phyloP scores from a whole-genome alignment of 2,329 filamentous ascomycete species.

The Ascochyta viciae-villosae region DNA sequence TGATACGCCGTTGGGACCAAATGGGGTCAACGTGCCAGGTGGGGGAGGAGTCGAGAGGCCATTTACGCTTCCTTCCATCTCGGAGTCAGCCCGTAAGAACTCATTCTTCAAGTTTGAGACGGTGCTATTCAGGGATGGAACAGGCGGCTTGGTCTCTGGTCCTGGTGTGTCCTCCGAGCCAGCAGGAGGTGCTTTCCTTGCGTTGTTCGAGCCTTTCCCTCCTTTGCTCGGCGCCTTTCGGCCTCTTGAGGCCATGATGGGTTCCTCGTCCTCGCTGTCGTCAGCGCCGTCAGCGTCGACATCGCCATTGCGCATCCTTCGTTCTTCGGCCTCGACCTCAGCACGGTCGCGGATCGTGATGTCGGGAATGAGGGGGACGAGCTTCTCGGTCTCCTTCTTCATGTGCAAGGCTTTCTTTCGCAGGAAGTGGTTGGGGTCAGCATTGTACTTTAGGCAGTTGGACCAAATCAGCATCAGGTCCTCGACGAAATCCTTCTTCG shows the following conservation, averaged over 20 bases:
- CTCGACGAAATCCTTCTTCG: constrained; percentile 89
- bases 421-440: constrained; percentile 83
- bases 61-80: constrained; percentile 80
- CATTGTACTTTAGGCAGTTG: constrained; percentile 96
- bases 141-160: constrained; percentile 74
- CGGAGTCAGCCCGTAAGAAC: constrained; percentile 71
- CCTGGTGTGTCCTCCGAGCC: constrained; percentile 81
- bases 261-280: constrained; percentile 90
- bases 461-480: constrained; percentile 96
- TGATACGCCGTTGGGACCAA: constrained; percentile 71
- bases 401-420: constrained; percentile 94
- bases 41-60: constrained; percentile 88
- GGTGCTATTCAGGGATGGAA: constrained; percentile 63
- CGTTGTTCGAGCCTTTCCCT: constrained; percentile 67
- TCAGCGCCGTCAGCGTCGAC: constrained; percentile 82
- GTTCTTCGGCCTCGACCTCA: constrained; percentile 78
- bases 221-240: constrained; percentile 84
- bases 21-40: constrained; percentile 77
- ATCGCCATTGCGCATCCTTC: constrained; percentile 82
- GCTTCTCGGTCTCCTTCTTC: constrained; percentile 96
- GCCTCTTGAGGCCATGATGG: constrained; percentile 96
- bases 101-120: constrained; percentile 60
- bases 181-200: constrained; percentile 75
- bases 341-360: constrained; percentile 88
- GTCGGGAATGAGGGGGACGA: constrained; percentile 93